These are phyloP conservation scores for Fennellomyces sp. DNA, from an alignment of 371 early-diverging fungal genomes.

Conservation along the genomic window DNA sequence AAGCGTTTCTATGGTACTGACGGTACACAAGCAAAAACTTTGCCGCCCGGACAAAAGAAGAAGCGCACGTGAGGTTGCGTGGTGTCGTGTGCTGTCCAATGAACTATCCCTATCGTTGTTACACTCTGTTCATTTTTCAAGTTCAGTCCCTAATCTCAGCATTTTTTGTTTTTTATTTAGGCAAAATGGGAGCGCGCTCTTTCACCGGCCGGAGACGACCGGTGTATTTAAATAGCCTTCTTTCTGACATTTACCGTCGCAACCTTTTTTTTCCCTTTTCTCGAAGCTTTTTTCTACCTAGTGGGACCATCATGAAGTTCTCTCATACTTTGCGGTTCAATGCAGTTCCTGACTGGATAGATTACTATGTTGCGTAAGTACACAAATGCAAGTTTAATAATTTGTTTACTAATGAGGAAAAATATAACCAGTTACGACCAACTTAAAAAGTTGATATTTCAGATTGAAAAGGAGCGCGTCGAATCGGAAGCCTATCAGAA, in stretches of 20 bases:
- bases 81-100: slow-evolving; percentile 14
- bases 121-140: background rate
- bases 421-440: slow-evolving; percentile 87
- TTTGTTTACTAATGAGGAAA: too few relatives aligned
- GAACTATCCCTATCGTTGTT: background rate
- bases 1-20: slow-evolving; percentile 1
- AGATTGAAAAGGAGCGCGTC: slow-evolving; percentile 84
- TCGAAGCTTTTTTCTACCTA: background rate
- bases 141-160: background rate
- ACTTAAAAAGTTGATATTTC: slow-evolving; percentile 88
- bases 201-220: too few relatives aligned
- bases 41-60: slow-evolving; percentile 1
- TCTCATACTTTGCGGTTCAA: slow-evolving; percentile 88
- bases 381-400: too few relatives aligned
- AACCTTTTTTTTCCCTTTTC: slow-evolving; percentile 3
- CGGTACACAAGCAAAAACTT: background rate
- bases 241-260: slow-evolving; percentile 5
- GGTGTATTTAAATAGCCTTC: background rate
- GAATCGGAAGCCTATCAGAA: slow-evolving; percentile 37
- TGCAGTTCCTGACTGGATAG: slow-evolving; percentile 90
- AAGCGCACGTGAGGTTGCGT: slow-evolving; percentile 13
- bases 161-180: slow-evolving; percentile 4
- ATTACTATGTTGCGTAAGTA: slow-evolving; percentile 76
- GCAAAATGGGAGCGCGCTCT: background rate
- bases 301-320: slow-evolving; percentile 77